Percentiles rank a stretch among this genome's conserved stretches.
Evolutionary conservation across 768 basidiomycete species (phyloP).

Genomic region (Gyrodon lividus): DNA sequence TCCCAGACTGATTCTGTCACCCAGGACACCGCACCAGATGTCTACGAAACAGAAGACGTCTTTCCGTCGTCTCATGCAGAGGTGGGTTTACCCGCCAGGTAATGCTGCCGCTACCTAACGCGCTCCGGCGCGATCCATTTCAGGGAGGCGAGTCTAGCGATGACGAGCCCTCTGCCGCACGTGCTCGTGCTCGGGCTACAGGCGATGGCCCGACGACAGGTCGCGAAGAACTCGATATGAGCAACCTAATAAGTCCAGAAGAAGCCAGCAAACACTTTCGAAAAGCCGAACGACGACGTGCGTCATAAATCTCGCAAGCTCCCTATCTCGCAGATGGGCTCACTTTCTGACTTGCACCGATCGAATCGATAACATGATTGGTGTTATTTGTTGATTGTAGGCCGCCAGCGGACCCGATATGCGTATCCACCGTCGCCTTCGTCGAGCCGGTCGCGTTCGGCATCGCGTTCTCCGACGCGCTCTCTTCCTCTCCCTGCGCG

Average conservation of each 20-base stretch:
- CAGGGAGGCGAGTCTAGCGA: conserved; percentile 67
- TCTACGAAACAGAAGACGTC: conserved; percentile 89
- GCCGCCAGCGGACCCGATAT: conserved; percentile 57
- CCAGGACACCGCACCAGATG: conserved; percentile 87
- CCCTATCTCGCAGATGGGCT: too few relatives aligned
- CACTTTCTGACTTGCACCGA: too few relatives aligned
- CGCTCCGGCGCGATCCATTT: conserved; percentile 8
- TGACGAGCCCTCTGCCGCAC: conserved; percentile 52
- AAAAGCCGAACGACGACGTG: conserved; percentile 67
- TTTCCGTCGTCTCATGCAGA: conserved; percentile 51
- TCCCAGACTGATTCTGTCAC: conserved; percentile 3
- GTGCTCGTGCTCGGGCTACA: conserved; percentile 27
- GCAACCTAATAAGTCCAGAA: conserved; percentile 58
- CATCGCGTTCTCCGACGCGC: conserved; percentile 33
- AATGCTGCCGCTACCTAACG: not conserved
- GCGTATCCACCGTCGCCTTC: conserved; percentile 68
- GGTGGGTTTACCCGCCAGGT: conserved; percentile 37
- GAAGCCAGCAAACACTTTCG: conserved; percentile 71
- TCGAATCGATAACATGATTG: not conserved
- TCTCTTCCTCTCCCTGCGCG: conserved; percentile 53
- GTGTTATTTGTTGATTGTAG: conserved; percentile 25
- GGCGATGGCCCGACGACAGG: conserved; percentile 37
- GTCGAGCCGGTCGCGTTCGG: conserved; percentile 42
- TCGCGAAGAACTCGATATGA: conserved; percentile 69
- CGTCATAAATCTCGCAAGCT: conserved; percentile 14